phyloP scores from a whole-genome alignment of 257 asterid species.

The Scutellaria barbata region DNA sequence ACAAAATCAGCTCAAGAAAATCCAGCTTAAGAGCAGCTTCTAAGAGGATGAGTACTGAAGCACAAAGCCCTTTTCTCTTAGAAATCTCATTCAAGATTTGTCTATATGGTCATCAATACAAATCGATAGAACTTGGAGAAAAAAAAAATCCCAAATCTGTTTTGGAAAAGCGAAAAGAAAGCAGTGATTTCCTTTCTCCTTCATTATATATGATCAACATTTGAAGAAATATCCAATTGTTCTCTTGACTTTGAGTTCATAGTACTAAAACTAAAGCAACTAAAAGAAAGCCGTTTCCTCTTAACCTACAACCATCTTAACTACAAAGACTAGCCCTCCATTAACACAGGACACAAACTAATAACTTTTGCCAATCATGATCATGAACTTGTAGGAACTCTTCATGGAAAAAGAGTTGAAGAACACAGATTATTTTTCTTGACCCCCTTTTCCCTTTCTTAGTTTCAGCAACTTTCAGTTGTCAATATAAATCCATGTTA shows the following conservation, averaged over 20 bases:
- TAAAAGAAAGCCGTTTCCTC: too few species aligned
- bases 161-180: not conserved
- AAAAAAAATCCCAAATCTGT: too few species aligned
- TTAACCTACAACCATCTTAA: not conserved
- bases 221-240: too few species aligned
- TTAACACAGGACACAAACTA: not conserved
- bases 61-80: not conserved
- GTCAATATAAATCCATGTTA: not conserved
- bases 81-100: not conserved
- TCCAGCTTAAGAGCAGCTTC: not conserved
- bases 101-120: not conserved
- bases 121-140: not conserved
- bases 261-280: not conserved
- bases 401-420: not conserved
- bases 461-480: not conserved
- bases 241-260: too few species aligned
- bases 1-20: constrained; percentile 3
- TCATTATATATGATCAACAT: not conserved
- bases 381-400: not conserved
- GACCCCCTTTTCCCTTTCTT: not conserved
- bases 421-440: not conserved
- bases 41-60: not conserved
- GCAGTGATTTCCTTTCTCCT: constrained; percentile 8
- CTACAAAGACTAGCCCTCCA: not conserved
- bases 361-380: not conserved